These are phyloP conservation scores for Fusarium paranaense DNA, from an alignment of 2,329 filamentous ascomycete genomes.

Conservation along the genomic window DNA sequence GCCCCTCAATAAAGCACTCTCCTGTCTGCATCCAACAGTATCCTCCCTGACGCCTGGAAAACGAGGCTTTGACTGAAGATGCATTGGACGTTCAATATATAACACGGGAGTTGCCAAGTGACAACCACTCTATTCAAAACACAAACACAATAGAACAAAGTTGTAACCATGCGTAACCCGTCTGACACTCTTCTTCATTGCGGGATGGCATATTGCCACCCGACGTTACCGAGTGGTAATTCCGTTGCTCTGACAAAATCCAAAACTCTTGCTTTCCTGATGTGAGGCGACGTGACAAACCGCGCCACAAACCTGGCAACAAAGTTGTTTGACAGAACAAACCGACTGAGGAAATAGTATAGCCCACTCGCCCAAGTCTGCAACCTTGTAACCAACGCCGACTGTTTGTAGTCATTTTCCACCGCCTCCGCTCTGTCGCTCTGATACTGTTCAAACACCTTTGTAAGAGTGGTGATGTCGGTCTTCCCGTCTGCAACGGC, in stretches of 20 bases:
- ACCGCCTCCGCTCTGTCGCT: conserved; percentile 22
- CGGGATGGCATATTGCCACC: conserved; percentile 9
- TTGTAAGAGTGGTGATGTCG: background rate
- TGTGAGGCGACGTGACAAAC: conserved; percentile 15
- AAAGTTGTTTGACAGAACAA: conserved; percentile 21
- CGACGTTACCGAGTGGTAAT: conserved; percentile 2
- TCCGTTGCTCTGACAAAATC: conserved; percentile 26
- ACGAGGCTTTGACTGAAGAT: background rate
- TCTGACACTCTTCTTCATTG: background rate
- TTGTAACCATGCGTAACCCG: background rate
- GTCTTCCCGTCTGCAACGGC: background rate
- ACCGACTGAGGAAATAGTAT: conserved; percentile 41
- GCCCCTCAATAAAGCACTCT: background rate
- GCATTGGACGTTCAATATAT: background rate
- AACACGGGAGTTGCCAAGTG: background rate
- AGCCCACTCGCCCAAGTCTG: conserved; percentile 43
- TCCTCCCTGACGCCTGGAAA: background rate
- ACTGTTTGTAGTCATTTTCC: conserved; percentile 23
- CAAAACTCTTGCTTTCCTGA: conserved; percentile 29
- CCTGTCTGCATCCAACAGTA: background rate
- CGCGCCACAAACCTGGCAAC: conserved; percentile 9
- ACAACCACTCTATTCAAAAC: background rate
- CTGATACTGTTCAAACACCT: conserved; percentile 35
- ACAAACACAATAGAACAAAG: background rate
- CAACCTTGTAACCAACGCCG: conserved; percentile 34